These are phyloP conservation scores for Cutaneotrichosporon spelunceum DNA, from an alignment of 1,284 basidiomycete genomes.

Conservation along the genomic window DNA sequence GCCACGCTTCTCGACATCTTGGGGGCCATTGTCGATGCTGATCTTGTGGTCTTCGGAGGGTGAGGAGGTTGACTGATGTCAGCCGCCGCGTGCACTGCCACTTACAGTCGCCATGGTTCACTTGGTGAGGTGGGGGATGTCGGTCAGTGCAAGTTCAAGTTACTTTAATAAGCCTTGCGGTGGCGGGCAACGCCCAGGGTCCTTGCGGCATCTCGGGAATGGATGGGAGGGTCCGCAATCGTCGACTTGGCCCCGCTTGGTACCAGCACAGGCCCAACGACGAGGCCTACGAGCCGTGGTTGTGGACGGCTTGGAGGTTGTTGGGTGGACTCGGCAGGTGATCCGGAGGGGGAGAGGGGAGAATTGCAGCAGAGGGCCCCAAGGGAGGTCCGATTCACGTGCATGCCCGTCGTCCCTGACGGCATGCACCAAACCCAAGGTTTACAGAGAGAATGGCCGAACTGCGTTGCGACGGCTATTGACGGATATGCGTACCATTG, in stretches of 20 bases:
- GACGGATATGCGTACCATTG: too few species aligned
- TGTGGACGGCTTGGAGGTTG: too few species aligned
- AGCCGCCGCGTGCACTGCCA: not conserved
- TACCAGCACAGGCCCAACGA: not conserved
- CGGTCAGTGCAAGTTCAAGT: not conserved
- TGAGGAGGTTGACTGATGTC: not conserved
- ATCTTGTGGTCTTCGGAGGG: not conserved
- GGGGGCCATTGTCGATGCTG: slow-evolving; percentile 7
- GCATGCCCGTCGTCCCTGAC: too few species aligned
- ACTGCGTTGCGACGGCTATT: too few species aligned
- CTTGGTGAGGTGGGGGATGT: not conserved
- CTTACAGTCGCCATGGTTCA: not conserved
- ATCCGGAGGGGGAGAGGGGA: too few species aligned
- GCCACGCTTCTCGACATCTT: slow-evolving; percentile 10
- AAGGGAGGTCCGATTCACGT: too few species aligned
- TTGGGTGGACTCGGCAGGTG: too few species aligned
- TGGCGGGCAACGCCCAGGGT: not conserved
- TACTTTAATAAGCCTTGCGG: not conserved
- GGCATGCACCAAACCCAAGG: too few species aligned
- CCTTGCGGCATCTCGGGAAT: not conserved
- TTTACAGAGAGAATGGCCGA: too few species aligned
- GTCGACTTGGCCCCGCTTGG: not conserved
- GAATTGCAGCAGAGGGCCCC: too few species aligned
- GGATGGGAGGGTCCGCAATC: slow-evolving; percentile 3
- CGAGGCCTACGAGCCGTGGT: not conserved